A percentile compares a stretch with the other conserved stretches of the same genome.
phyloP scores from a whole-genome alignment of 2,329 filamentous ascomycete species.

The Rutstroemia sydowiana region DNA sequence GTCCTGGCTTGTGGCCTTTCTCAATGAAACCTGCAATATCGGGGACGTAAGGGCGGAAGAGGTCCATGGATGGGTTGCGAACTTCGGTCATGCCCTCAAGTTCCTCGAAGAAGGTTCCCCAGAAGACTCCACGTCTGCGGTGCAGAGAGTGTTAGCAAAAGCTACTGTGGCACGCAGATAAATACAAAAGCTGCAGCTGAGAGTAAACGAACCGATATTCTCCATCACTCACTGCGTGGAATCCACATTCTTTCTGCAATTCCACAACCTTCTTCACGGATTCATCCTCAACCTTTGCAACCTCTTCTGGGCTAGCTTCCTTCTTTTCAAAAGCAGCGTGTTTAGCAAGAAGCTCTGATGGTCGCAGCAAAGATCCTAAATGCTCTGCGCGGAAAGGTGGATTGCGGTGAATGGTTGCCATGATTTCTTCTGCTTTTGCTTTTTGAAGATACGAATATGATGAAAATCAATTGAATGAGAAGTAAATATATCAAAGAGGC shows the following conservation, averaged over 20 bases:
- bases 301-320: slow-evolving; percentile 30
- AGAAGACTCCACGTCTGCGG: background rate
- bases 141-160: slow-evolving; percentile 4
- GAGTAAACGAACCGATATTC: slow-evolving; percentile 38
- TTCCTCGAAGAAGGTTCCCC: slow-evolving; percentile 25
- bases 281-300: slow-evolving; percentile 46
- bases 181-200: too few relatives aligned
- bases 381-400: slow-evolving; percentile 47
- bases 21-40: slow-evolving; percentile 36
- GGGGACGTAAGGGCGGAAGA: slow-evolving; percentile 34
- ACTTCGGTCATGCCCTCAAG: slow-evolving; percentile 27
- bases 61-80: slow-evolving; percentile 29
- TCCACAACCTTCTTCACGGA: slow-evolving; percentile 52
- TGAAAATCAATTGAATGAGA: too few relatives aligned
- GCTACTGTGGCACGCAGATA: too few relatives aligned
- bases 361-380: slow-evolving; percentile 53
- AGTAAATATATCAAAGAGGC: too few relatives aligned
- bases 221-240: slow-evolving; percentile 50
- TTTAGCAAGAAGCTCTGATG: slow-evolving; percentile 48
- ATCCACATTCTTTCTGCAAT: slow-evolving; percentile 50
- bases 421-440: too few relatives aligned
- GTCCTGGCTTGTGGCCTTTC: slow-evolving; percentile 39
- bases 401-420: slow-evolving; percentile 15
- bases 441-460: too few relatives aligned
- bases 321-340: slow-evolving; percentile 40